Evolutionary conservation across 345 rosid genomes (phyloP).

Genomic region (Sonneratia alba): DNA sequence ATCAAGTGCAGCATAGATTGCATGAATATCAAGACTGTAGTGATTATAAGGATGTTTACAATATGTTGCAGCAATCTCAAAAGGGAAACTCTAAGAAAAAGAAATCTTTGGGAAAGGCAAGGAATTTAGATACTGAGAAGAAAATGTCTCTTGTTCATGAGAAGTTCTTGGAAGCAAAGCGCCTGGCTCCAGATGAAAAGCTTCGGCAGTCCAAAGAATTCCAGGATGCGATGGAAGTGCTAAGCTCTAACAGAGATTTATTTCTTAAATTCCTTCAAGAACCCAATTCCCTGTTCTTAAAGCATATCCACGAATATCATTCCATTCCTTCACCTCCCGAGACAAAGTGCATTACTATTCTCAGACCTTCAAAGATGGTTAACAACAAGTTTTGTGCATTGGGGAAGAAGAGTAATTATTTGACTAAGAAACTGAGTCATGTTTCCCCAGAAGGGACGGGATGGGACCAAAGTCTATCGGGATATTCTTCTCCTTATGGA

Average conservation of each 20-base stretch:
- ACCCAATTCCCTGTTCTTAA: conserved; percentile 57
- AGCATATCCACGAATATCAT: conserved; percentile 45
- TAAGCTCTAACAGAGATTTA: conserved; percentile 67
- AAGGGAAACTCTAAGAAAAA: conserved; percentile 32
- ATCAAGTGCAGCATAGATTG: conserved; percentile 29
- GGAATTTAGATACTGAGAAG: conserved; percentile 26
- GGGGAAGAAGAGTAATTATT: conserved; percentile 27
- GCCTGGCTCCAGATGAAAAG: conserved; percentile 56
- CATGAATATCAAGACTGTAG: conserved; percentile 26
- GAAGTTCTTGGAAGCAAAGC: conserved; percentile 32
- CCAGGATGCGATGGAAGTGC: conserved; percentile 69
- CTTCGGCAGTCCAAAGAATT: conserved; percentile 74
- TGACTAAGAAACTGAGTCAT: conserved; percentile 18
- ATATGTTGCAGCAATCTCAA: conserved; percentile 51
- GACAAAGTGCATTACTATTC: conserved; percentile 81
- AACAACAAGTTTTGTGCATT: conserved; percentile 36
- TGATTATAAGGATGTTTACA: conserved; percentile 51
- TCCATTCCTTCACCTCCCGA: conserved; percentile 48
- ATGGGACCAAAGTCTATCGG: conserved; percentile 34
- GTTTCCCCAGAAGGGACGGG: conserved; percentile 24
- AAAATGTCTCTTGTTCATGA: conserved; percentile 73
- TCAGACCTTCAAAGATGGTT: conserved; percentile 70
- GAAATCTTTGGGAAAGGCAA: conserved; percentile 38
- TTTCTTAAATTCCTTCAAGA: conserved; percentile 68
- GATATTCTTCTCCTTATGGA: conserved; percentile 29